These are phyloP conservation scores for Alternaria atra DNA, from an alignment of 2,329 filamentous ascomycete genomes.

Conservation along the genomic window DNA sequence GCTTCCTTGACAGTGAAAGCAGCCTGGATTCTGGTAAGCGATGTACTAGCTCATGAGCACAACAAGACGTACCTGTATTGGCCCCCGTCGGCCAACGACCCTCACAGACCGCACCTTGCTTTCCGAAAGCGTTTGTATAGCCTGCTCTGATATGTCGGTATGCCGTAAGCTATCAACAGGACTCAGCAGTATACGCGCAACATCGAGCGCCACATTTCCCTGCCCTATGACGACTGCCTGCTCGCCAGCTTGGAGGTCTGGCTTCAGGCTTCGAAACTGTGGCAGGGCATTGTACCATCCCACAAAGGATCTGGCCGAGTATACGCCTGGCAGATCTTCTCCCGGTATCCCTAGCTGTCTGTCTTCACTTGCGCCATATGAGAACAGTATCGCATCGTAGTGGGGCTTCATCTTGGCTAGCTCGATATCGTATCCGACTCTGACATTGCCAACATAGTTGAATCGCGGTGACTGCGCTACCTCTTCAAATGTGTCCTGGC, in stretches of 20 bases:
- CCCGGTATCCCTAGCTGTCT: constrained; percentile 80
- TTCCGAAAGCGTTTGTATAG: constrained; percentile 74
- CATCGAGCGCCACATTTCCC: constrained; percentile 94
- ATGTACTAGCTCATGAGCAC: background rate
- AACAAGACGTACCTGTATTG: constrained; percentile 72
- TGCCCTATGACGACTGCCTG: constrained; percentile 91
- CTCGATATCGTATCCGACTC: constrained; percentile 75
- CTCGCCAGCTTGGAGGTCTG: constrained; percentile 77
- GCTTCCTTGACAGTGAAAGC: constrained; percentile 96
- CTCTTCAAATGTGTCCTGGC: constrained; percentile 90
- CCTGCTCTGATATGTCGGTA: constrained; percentile 90
- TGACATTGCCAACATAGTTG: constrained; percentile 89
- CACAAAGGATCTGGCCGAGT: constrained; percentile 91
- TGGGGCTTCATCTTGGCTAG: constrained; percentile 75
- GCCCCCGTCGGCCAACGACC: constrained; percentile 88
- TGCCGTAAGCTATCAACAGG: constrained; percentile 75
- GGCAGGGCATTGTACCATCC: constrained; percentile 99
- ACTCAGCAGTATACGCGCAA: constrained; percentile 85
- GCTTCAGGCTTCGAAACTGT: constrained; percentile 76
- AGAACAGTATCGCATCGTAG: constrained; percentile 91
- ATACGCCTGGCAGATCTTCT: constrained; percentile 78
- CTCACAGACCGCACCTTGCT: constrained; percentile 82
- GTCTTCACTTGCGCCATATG: constrained; percentile 91
- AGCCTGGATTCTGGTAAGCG: constrained; percentile 62
- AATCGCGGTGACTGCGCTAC: constrained; percentile 84